Base-by-base conservation (phyloP, 2,329 filamentous ascomycete species). In the Ophiostoma montium region DNA sequence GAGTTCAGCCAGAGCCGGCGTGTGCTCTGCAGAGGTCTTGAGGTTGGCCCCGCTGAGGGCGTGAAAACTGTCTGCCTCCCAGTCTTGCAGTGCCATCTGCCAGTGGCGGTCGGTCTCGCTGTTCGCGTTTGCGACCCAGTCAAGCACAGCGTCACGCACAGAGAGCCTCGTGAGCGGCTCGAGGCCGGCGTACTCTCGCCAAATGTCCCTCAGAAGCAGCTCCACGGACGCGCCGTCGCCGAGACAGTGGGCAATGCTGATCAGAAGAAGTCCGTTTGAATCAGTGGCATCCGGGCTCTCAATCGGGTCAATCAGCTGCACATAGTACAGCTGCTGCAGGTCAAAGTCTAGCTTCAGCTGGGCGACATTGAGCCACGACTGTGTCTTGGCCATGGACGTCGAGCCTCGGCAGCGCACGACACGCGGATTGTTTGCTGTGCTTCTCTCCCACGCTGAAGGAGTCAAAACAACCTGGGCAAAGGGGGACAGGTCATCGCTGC, bases 201-300 rank as follows among this genome's bases (percentile, higher is more conserved):
- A 47, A 15, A 65, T 60, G 44, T 65, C 63, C 21, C 58, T 52
- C 7, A 64, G 53, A 5, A 65, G 59, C 6, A 63, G 53, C 43
- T 63, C 57, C 35, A 63, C 41, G 1, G 63, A 65, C 3, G 60
- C 62, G 39, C 63, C 63, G 41, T 65, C 63, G 41, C 63, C 64
- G 13, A 65, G 60, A 21, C 62, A 63, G 52, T 65, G 63, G 18
- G 63, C 62, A 51, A 65, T 59, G 53, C 47, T 50, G 35, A 48
- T 38, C 23, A 52, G 18, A 12, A 50, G 33, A 15, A 52, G 32
- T 1, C 32, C 62, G 61, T 27, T 47, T 2, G 46, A 33, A 13
- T 36, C n/a, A 2, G 38, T 30, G 1, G 52, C 48, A 23, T 48
- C 42, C 6, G 60, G 5, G 27, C 7, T 31, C 10, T 16, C 10